Evolutionary conservation across 768 basidiomycete species (phyloP), one percentile per base, ranked within the genome.

Genomic region (Boletus edulis): DNA sequence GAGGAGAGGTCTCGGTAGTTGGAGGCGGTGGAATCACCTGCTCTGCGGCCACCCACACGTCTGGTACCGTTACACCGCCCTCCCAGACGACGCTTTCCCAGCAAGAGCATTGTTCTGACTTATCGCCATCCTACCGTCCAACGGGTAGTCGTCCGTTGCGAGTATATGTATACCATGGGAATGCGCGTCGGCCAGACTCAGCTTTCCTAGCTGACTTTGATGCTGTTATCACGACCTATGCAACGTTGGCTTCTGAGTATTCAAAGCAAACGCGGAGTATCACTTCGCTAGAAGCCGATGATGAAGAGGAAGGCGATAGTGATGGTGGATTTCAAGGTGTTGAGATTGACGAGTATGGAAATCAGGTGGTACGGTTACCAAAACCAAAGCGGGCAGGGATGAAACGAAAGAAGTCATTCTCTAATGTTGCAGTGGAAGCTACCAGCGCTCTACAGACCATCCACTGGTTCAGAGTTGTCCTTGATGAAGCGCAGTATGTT

Each of bases 91-190:
- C 69, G 17, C 61, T 65, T 46, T 56, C 66, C 34, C 65, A 70
- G 27, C 70, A 72, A 35, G 71, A 69, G 22, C 11, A 49, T 10
- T 53, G 54, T 20, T 38, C 52, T 24, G 70, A 68, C 32, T 31
- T 51, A 3, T 71, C 76, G 42, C 46, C 65, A 1, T 65, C 67
- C 15, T 56, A 55, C 46, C 76, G 80, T 55, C 57, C 73, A 58
- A 71, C 77, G 32, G 72, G 78, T 56, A 83, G 82, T 20, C 76
- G 75, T 40, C 71, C 81, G 4, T 70, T 94, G n/a, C 84, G 86
- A 34, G 87, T 98, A 27, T 98, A 98, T 73, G 83, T 98, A 56
- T 98, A 98, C 68, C 97, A 99, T 64, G 97, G 97, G 38, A 89
- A 92, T 69, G 78, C 88, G 20, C 85, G 97, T 39, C 81, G 88